phyloP scores from a whole-genome alignment of 192 early-diverging fungal species.

The Kappamyces sp. region DNA sequence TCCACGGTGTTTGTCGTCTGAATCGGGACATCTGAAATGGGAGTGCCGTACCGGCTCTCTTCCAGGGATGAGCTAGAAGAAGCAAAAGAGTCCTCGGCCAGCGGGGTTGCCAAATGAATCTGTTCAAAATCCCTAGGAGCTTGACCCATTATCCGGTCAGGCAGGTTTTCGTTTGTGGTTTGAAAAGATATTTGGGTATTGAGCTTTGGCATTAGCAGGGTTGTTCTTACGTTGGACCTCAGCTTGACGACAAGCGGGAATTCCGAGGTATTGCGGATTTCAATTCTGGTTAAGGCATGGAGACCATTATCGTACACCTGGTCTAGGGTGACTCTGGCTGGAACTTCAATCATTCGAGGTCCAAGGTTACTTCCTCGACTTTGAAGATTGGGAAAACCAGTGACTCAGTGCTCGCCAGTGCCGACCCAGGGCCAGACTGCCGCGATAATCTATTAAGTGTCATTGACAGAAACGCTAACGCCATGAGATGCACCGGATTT shows the following conservation, averaged over 20 bases:
- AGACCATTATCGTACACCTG: slow-evolving; percentile 79
- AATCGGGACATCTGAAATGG: slow-evolving; percentile 4
- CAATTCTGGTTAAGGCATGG: slow-evolving; percentile 66
- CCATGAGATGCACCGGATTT: no score
- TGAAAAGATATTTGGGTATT: slow-evolving; percentile 79
- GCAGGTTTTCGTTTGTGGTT: slow-evolving; percentile 77
- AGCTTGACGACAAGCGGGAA: slow-evolving; percentile 61
- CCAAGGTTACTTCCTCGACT: no score
- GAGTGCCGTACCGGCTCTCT: neutral
- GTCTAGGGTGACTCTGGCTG: slow-evolving; percentile 58
- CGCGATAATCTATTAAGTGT: no score
- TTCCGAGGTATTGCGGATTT: slow-evolving; percentile 62
- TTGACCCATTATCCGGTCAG: slow-evolving; percentile 19
- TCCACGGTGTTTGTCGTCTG: slow-evolving; percentile 63
- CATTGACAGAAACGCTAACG: no score
- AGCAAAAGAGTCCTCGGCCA: slow-evolving; percentile 30
- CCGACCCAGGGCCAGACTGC: no score
- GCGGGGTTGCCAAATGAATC: no score
- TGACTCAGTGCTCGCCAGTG: no score
- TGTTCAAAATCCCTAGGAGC: no score
- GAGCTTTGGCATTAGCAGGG: slow-evolving; percentile 10
- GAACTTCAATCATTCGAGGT: slow-evolving; percentile 25
- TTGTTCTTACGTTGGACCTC: slow-evolving; percentile 50
- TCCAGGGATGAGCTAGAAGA: slow-evolving; percentile 65
- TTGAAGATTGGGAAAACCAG: no score